phyloP scores from a whole-genome alignment of 1,139 yeast species.

The Diutina pseudorugosa region DNA sequence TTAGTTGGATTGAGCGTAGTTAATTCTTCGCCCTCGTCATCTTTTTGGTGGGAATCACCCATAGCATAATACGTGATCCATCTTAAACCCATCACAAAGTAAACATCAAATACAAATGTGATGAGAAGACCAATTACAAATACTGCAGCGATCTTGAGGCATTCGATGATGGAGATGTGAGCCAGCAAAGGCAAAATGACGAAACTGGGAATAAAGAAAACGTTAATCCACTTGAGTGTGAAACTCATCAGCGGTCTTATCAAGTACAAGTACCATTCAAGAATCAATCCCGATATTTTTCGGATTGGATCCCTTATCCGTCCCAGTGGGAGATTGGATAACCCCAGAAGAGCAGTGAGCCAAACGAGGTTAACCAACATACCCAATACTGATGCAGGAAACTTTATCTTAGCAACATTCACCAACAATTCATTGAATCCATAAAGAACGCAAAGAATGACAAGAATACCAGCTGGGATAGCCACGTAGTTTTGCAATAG shows the following conservation, averaged over 20 bases:
- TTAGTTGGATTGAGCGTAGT: neutral
- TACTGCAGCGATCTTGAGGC: constrained; percentile 62
- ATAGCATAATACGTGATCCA: constrained; percentile 14
- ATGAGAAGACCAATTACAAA: constrained; percentile 47
- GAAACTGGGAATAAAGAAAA: constrained; percentile 69
- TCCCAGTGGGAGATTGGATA: constrained; percentile 9
- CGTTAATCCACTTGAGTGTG: constrained; percentile 64
- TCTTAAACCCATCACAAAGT: constrained; percentile 22
- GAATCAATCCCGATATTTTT: constrained; percentile 18
- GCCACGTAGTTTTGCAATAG: constrained; percentile 22
- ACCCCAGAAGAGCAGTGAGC: constrained; percentile 23
- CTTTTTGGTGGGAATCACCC: constrained; percentile 5
- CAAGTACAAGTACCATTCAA: constrained; percentile 30
- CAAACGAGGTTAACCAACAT: constrained; percentile 51
- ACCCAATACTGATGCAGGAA: constrained; percentile 69
- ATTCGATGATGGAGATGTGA: constrained; percentile 53
- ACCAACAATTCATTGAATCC: constrained; percentile 47
- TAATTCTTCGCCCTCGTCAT: constrained; percentile 9
- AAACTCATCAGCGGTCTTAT: constrained; percentile 60
- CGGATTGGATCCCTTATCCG: constrained; percentile 11
- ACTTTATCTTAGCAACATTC: constrained; percentile 36
- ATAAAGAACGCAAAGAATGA: constrained; percentile 35
- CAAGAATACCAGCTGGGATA: constrained; percentile 24
- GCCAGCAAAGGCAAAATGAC: constrained; percentile 57
- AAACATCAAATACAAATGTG: constrained; percentile 34